phyloP scores from a whole-genome alignment of 352 stramenopile species.

The Globisporangium yorkense region DNA sequence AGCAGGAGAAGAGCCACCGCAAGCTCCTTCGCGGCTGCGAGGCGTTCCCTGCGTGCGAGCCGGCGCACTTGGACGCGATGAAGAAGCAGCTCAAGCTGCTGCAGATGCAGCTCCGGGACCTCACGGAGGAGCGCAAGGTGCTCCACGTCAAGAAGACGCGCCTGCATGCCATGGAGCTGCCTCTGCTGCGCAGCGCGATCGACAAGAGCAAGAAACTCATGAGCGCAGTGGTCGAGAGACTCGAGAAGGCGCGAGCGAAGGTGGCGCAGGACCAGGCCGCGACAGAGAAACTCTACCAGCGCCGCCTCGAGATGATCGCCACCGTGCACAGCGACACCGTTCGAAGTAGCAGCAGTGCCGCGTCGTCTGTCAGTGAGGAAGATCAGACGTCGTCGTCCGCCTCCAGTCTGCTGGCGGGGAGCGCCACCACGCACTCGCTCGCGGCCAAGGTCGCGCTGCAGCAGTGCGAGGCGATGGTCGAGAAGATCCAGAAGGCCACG shows the following conservation, averaged over 20 bases:
- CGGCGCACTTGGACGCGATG: slow-evolving; percentile 47
- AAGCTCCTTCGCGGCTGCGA: slow-evolving; percentile 66
- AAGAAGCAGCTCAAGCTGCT: slow-evolving; percentile 71
- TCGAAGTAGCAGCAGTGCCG: slow-evolving; percentile 9
- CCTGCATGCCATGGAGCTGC: slow-evolving; percentile 50
- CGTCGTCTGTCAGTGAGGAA: slow-evolving; percentile 17
- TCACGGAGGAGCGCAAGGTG: slow-evolving; percentile 62
- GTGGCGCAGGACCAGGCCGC: slow-evolving; percentile 61
- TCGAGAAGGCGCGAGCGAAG: slow-evolving; percentile 55
- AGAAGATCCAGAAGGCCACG: slow-evolving; percentile 80
- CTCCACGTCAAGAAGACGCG: slow-evolving; percentile 57
- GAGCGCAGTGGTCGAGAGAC: slow-evolving; percentile 55
- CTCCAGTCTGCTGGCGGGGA: slow-evolving; percentile 22
- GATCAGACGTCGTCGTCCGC: slow-evolving; percentile 5
- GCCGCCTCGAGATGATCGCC: slow-evolving; percentile 69
- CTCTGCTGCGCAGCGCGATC: slow-evolving; percentile 37
- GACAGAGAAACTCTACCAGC: slow-evolving; percentile 63
- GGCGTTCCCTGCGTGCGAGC: slow-evolving; percentile 50
- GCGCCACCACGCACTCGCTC: slow-evolving; percentile 42
- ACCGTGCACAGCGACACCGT: slow-evolving; percentile 29
- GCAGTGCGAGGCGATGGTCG: slow-evolving; percentile 77
- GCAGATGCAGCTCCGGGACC: slow-evolving; percentile 65
- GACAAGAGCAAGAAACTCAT: slow-evolving; percentile 62
- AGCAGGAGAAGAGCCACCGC: slow-evolving; percentile 64
- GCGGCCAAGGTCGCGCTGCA: slow-evolving; percentile 69